phyloP scores from a whole-genome alignment of 2,329 filamentous ascomycete species.

The Penicillium sp. region DNA sequence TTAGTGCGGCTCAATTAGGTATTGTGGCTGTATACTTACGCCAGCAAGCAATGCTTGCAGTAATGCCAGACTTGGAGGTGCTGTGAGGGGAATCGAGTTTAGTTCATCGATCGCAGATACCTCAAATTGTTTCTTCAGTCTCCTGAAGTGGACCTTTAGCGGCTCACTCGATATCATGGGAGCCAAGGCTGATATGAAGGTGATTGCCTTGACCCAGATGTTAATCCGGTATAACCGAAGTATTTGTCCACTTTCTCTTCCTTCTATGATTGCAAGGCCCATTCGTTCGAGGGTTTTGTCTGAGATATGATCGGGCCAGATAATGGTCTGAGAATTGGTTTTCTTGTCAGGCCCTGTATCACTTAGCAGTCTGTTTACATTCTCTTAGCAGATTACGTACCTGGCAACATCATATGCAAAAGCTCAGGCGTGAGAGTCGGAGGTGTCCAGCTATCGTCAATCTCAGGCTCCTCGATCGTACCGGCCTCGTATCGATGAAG shows the following conservation, averaged over 20 bases:
- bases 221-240: slow-evolving; percentile 18
- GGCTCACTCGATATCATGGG: slow-evolving; percentile 16
- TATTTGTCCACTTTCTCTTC: slow-evolving; percentile 17
- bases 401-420: slow-evolving; percentile 23
- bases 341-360: slow-evolving; percentile 11
- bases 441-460: slow-evolving; percentile 10
- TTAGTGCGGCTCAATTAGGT: not conserved
- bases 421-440: slow-evolving; percentile 20
- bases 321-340: slow-evolving; percentile 17
- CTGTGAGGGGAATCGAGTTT: slow-evolving; percentile 17
- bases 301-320: slow-evolving; percentile 24
- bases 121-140: slow-evolving; percentile 20
- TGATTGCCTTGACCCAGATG: slow-evolving; percentile 21
- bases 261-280: slow-evolving; percentile 22
- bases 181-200: slow-evolving; percentile 18
- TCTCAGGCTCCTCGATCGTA: slow-evolving; percentile 7
- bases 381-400: too few species aligned
- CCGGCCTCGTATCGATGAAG: slow-evolving; percentile 13
- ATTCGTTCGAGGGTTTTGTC: slow-evolving; percentile 20
- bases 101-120: slow-evolving; percentile 16
- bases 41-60: slow-evolving; percentile 22
- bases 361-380: too few species aligned
- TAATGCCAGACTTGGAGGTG: slow-evolving; percentile 18
- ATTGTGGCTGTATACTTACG: slow-evolving; percentile 4
- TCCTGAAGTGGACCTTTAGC: slow-evolving; percentile 17